Evolutionary conservation across 1,139 yeast species (phyloP).

Genomic region (Sporopachydermia cereana): DNA sequence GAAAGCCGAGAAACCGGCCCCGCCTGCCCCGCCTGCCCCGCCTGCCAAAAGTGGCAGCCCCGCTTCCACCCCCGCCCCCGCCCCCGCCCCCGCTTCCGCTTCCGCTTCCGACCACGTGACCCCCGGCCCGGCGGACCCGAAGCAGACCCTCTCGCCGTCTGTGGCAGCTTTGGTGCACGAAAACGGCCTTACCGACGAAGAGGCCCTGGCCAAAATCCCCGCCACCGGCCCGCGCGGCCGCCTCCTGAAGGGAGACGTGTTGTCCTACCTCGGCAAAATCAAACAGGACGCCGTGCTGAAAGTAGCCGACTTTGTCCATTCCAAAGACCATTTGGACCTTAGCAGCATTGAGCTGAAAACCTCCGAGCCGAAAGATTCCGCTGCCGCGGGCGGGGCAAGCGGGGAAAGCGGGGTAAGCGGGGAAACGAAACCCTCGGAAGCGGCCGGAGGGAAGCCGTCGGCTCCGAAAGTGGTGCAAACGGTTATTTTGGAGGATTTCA

Average conservation of each 20-base stretch:
- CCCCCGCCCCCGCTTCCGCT: conserved; percentile 11
- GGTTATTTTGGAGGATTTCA: conserved; percentile 2
- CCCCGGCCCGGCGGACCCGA: conserved; percentile 38
- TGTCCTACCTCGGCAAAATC: conserved; percentile 71
- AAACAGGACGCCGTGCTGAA: conserved; percentile 38
- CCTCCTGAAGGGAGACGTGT: conserved; percentile 79
- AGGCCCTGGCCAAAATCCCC: conserved; percentile 57
- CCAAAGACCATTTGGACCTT: conserved; percentile 60
- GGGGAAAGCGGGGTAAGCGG: not conserved
- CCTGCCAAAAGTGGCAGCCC: conserved; percentile 7
- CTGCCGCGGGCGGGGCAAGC: not conserved
- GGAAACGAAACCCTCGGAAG: not conserved
- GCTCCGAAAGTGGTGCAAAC: not conserved
- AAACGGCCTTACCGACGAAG: conserved; percentile 51
- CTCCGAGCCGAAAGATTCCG: conserved; percentile 26
- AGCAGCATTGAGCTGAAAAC: conserved; percentile 47
- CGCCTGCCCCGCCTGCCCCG: conserved; percentile 15
- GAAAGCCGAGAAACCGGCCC: conserved; percentile 16
- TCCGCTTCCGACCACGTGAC: conserved; percentile 19
- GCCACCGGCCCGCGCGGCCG: conserved; percentile 90
- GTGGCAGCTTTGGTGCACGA: conserved; percentile 56
- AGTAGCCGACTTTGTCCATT: conserved; percentile 45
- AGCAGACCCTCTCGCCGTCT: conserved; percentile 67
- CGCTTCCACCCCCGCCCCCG: conserved; percentile 9
- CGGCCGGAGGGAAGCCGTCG: not conserved